Conservation (phyloP, 1,284 basidiomycete genomes). For the Vanrija sp. region DNA sequence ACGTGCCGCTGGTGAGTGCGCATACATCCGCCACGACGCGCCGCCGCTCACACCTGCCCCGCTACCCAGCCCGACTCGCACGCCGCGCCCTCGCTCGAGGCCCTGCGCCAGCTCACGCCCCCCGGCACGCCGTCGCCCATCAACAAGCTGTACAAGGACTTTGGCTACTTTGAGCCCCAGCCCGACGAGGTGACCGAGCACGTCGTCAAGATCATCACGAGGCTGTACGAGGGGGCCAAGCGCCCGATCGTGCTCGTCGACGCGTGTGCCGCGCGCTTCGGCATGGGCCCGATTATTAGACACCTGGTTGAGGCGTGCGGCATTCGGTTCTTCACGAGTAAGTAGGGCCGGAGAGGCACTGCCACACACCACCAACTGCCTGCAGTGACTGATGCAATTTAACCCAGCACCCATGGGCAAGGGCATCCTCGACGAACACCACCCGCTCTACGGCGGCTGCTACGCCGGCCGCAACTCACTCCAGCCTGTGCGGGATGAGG, state of each 20-base stretch:
- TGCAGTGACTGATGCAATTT: not conserved
- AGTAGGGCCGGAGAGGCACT: slow-evolving; percentile 6
- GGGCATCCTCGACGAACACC: slow-evolving; percentile 70
- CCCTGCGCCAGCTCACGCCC: not conserved
- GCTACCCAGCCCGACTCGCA: slow-evolving; percentile 17
- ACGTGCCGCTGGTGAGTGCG: slow-evolving; percentile 39
- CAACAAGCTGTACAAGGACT: slow-evolving; percentile 6
- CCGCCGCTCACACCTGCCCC: slow-evolving; percentile 7
- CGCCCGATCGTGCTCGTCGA: slow-evolving; percentile 80
- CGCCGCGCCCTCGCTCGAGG: slow-evolving; percentile 9
- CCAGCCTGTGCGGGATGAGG: slow-evolving; percentile 65
- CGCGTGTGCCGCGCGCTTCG: slow-evolving; percentile 79
- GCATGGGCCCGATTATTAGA: slow-evolving; percentile 63
- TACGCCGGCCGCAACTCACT: slow-evolving; percentile 77
- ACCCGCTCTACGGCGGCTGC: slow-evolving; percentile 82
- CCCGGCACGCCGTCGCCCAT: slow-evolving; percentile 4
- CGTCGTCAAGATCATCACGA: slow-evolving; percentile 68
- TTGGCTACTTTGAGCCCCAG: slow-evolving; percentile 46
- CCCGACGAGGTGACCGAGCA: slow-evolving; percentile 61
- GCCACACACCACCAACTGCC: not conserved
- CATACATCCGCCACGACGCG: too few species aligned
- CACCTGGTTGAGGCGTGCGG: slow-evolving; percentile 67
- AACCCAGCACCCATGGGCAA: slow-evolving; percentile 76
- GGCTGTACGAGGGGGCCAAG: slow-evolving; percentile 62
- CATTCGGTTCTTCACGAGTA: slow-evolving; percentile 64